Base-by-base conservation (phyloP, 164 flowering plant species). In the Brasenia schreberi region DNA sequence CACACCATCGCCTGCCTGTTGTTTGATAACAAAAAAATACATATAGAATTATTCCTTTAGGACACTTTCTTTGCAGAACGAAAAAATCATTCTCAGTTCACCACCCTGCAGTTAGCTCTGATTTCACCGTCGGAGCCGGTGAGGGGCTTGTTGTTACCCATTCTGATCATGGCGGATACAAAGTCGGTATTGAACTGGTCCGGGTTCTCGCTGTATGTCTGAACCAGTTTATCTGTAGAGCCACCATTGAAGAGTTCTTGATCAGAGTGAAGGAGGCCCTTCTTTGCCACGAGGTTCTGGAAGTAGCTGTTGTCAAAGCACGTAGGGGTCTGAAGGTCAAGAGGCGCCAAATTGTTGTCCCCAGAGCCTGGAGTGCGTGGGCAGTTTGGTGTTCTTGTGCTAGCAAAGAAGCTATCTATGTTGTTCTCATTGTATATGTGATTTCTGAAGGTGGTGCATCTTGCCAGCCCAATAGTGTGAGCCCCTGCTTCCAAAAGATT, bases 211-310 rank as follows among this genome's bases (percentile, higher is more conserved):
- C 73, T 62, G 62, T 71, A 71, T 5, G 49, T 33, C 5, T 44
- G 66, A 16, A 70, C 73, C 12, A 62, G 5, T 42, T 9, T 17
- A 44, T 71, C 69, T 0, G 73, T 66, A 42, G 73, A 66, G 59
- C 62, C 69, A 10, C 66, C 69, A 56, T 18, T 66, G 63, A 71
- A 71, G 42, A 71, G 63, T 17, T 39, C 73, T n/a, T 71, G 66
- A 62, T 71, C 73, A 6, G 69, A n/a, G 5, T 39, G 7, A 19
- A 71, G 69, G 18, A 71, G 69, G 7, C 73, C 73, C 62, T 71
- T 66, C 42, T 19, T 49, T 42, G 62, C 33, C 2, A 71, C 27
- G 11, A 63, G 43, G 65, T 63, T 63, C 7, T 5, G 9, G 42
- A 18, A 63, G 65, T 63, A 63, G 43, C 23, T 63, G 42, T 63